Base-by-base conservation (phyloP, 2,329 filamentous ascomycete genomes). In the Sarocladiaceae sp. region DNA sequence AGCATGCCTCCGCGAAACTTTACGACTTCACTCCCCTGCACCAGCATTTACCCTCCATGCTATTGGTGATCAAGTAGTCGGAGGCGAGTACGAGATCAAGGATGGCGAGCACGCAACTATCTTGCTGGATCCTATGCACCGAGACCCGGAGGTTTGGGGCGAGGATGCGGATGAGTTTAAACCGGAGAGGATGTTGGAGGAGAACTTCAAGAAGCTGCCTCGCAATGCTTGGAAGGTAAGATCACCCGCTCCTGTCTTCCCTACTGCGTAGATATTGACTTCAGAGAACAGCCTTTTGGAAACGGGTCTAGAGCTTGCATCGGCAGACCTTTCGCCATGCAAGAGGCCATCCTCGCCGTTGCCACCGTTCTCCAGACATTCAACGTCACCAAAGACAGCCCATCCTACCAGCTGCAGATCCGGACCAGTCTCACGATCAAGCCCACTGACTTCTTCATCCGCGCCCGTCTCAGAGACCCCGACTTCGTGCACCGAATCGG, bases 331-430 rank as follows among this genome's bases (percentile, higher is more conserved):
- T 56, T 56, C 36, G 54, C 54, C 35, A 54, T 52, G 54, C 54
- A 56, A 47, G 54, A 56, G 50, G 52, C 54, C 3, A 35, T 56
- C 4, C 47, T 56, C 7, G 52, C 53, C 31, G 53, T 56, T 44
- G 78, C 80, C 0, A 74, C 84, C 57, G 60, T 88, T 12, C 68
- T 89, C 51, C 84, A 87, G 59, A 86, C 82, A 57, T 88, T 88
- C 66, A 77, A 87, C 57, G 80, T 89, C 10, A 47, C 42, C 42
- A 47, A 47, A 20, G 78, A 79, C 35, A 79, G 90, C 55, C 78
- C 84, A 0, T 73, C 70, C 55, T 88, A 87, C 57, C 62, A 75
- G 33, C 64, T 87, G 13, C 61, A 76, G 52, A 68, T 82, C 56
- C 75, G 80, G 57, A 71, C 78, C 57, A 80, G 79, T 0, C 62